Base-by-base conservation (phyloP, 106 monocot genomes). In the Platanthera guangdongensis region DNA sequence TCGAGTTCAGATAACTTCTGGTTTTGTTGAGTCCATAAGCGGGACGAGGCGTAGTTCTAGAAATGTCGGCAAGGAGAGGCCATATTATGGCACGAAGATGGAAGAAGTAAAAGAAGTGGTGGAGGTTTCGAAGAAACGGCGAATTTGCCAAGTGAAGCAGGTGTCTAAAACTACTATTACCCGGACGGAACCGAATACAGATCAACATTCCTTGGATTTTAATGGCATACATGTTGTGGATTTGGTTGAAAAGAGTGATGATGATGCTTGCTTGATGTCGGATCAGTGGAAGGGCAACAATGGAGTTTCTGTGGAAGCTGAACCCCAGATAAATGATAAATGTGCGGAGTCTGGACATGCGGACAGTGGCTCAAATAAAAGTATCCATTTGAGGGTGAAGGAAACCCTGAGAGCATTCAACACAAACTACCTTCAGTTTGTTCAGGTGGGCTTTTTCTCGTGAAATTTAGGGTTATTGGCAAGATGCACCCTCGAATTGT, bases 351-450 rank as follows among this genome's bases (percentile, higher is more conserved):
- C 50, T 21, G 72, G 51, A n/a, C 8, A 72, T 8, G 8, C 51
- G 51, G 8, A 9, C 49, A 51, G 16, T 51, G 72, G 72, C 19
- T 1, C 72, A 16, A 46, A 46, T 3, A 88, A 88, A 84, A 85
- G 81, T 70, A 76, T 74, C 2, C 46, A 77, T 55, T 28, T 51
- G 39, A 84, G 73, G 76, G 89, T 89, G 50, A 89, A 76, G 53
- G 86, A 89, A 51, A 84, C 82, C 0, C 68, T 89, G 10, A 76
- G 89, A 72, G 48, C 74, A 2, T 89, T 86, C 50, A 89, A 79
- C 53, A 86, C 75, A 0, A 75, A 84, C 50, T 89, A 84, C 54
- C 81, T 89, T 7, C 81, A 83, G 6, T 79, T 79, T 57, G 84
- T 89, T 39, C 89, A 89, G 86, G 89, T 86, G 22, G 18, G 49